Percentiles rank a stretch among this genome's conserved stretches.
Conservation (phyloP, 1,139 yeast genomes). For the Yamadazyma atlantica region DNA sequence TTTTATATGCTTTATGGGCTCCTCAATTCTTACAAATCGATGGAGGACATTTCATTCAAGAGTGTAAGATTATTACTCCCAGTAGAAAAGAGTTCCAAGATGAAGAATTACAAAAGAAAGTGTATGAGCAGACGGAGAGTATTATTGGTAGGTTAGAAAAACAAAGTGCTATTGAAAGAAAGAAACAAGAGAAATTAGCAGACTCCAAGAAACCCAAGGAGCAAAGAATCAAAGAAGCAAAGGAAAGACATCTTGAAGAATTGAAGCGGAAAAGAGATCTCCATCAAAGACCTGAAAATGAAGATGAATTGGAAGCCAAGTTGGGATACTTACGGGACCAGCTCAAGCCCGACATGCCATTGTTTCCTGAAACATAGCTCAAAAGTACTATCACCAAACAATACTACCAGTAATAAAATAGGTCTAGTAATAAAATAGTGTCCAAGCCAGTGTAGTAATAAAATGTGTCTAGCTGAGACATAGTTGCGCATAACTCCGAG, state of each 20-base stretch:
- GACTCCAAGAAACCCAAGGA: constrained; percentile 19
- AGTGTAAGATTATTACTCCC: constrained; percentile 61
- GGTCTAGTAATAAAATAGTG: no score
- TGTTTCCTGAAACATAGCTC: no score
- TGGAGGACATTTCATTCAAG: constrained; percentile 73
- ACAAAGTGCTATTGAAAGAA: constrained; percentile 65
- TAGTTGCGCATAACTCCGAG: no score
- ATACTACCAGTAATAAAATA: no score
- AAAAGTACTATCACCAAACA: no score
- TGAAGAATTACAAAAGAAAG: constrained; percentile 54
- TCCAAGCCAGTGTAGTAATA: no score
- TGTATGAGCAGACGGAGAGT: constrained; percentile 64
- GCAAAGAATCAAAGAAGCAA: constrained; percentile 18
- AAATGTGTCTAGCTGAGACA: no score
- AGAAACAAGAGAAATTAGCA: constrained; percentile 29
- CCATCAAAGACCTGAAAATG: constrained; percentile 29
- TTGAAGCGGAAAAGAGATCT: constrained; percentile 26
- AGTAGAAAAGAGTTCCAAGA: constrained; percentile 66
- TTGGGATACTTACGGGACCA: constrained; percentile 26
- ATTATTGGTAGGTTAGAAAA: constrained; percentile 63
- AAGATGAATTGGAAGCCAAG: constrained; percentile 37
- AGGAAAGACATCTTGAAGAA: constrained; percentile 17
- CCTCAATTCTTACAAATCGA: constrained; percentile 61
- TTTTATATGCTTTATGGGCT: constrained; percentile 66
- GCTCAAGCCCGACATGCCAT: constrained; percentile 22